Base-by-base conservation (phyloP, 805 yeast genomes). In the Blastobotrys robertii region DNA sequence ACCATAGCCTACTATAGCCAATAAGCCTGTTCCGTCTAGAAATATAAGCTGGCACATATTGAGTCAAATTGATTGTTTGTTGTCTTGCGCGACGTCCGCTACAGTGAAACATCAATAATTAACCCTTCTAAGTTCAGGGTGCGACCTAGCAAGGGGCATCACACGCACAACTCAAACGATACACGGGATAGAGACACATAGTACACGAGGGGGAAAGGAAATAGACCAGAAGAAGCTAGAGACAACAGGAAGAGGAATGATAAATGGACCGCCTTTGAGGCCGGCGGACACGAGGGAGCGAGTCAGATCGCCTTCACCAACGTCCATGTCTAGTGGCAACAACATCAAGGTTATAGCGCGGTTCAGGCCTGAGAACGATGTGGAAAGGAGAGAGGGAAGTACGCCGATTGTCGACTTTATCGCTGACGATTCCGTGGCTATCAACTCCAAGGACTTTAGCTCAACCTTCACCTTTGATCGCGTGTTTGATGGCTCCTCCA, bases 301-400 rank as follows among this genome's bases (percentile, higher is more conserved):
- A 19, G 25, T 19, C 25, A 19, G 25, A 19, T 19, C 25, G 25
- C 25, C 25, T 6, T 19, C 25, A 19, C 25, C 25, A 19, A 19
- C 25, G 25, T 19, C 25, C 25, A 19, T 19, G 34, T 36, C 38
- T 29, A 13, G 31, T 15, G 29, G 31, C 8, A 32, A 47, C 34
- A 68, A 72, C 49, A 74, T 81, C 55, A 76, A 76, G 52, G 94
- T 84, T 22, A 69, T 84, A 13, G 85, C 84, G 19, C 66, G 94
- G 41, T 77, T 84, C 52, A 65, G 92, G 37, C 92, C 92, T 1
- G 66, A 66, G 37, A 69, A 62, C 39, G 60, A 55, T 2, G 19
- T 40, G 2, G 83, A 59, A 50, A 43, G 28, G 39, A 55, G 30
- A 8, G 41, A 44, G 30, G 51, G 44, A 5, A 49, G 51, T 30